Evolutionary conservation across 306 rosid species (phyloP).

Genomic region (Casuarina cunninghamiana): DNA sequence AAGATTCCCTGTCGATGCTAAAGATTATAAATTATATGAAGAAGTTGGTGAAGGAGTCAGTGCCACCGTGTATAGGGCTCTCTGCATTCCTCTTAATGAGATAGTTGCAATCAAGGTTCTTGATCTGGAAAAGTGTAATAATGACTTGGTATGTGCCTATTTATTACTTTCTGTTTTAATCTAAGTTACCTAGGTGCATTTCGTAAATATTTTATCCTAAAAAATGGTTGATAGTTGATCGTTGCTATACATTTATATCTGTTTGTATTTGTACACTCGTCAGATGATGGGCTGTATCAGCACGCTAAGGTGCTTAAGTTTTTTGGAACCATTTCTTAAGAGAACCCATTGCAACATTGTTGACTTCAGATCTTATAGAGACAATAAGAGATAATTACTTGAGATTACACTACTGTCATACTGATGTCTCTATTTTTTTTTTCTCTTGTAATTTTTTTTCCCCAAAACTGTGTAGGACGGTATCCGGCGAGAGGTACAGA

Average conservation of each 20-base stretch:
- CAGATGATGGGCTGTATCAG: not conserved
- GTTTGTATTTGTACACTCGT: not conserved
- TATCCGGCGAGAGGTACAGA: conserved; percentile 85
- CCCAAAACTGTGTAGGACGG: conserved; percentile 74
- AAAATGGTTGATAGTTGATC: conserved; percentile 4
- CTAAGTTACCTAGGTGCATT: not conserved
- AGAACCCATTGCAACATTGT: not conserved
- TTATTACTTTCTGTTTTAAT: conserved; percentile 8
- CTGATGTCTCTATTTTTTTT: conserved; percentile 9
- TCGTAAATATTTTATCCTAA: not conserved
- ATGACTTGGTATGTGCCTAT: conserved; percentile 72
- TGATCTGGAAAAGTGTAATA: conserved; percentile 89
- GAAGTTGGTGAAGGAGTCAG: conserved; percentile 99
- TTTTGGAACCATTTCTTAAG: not conserved
- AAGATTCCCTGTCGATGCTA: conserved; percentile 72
- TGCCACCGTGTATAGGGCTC: conserved; percentile 88
- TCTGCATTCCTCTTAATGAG: conserved; percentile 83
- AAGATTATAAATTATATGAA: conserved; percentile 86
- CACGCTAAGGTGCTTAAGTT: not conserved
- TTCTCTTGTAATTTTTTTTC: conserved; percentile 10
- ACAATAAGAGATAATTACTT: not conserved
- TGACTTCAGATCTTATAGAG: not conserved
- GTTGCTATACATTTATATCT: not conserved
- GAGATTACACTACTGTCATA: not conserved
- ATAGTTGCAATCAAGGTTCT: conserved; percentile 96